Evolutionary conservation across 1,284 basidiomycete species (phyloP), one percentile per base, ranked within the genome.

Genomic region (Xerocomus amazonicus): DNA sequence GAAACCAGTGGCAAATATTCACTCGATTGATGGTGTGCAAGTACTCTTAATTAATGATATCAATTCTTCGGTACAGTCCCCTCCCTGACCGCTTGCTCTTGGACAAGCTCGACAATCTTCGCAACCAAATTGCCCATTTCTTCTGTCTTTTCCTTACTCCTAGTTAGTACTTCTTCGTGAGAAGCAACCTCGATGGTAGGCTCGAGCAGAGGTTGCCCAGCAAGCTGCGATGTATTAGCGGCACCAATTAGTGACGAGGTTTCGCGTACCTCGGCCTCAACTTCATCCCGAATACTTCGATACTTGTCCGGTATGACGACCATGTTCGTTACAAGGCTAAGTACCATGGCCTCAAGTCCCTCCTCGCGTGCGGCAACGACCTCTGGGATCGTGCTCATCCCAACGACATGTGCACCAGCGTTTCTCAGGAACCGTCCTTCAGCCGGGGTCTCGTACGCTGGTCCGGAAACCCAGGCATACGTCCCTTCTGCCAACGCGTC

Each of bases 321-420:
- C 60, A 79, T 75, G 69, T 93, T 93, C 29, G 90, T 92, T 38
- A 91, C 88, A 37, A 93, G 72, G 56, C 84, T 89, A 40, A 93
- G 72, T 9, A 88, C 90, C 64, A 88, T 71, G 29, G 88, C 80
- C 46, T 87, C 76, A 53, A 93, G 54, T 0, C 84, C 84, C 57
- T 84, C 84, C 60, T 92, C 84, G 44, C 81, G 73, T 17, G 87
- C 91, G 1, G 82, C 87, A 16, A 92, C 71, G n/a, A 92, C 89
- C 70, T 93, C 90, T 0, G 90, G 90, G n/a, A 92, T 79, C 0
- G 91, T 93, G 57, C 86, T 90, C 90, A 93, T 92, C 3, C 90
- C 90, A 2, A 92, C 90, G 8, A 91, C 86, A 59, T 91, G 89
- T 4, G 82, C 89, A 5, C 89, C 90, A 1, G 78, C 79, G n/a